A percentile compares a stretch with the other conserved stretches of the same genome.
Evolutionary conservation across 495 filamentous ascomycete genomes (phyloP).

Genomic region (Clavariopsis aquatica): DNA sequence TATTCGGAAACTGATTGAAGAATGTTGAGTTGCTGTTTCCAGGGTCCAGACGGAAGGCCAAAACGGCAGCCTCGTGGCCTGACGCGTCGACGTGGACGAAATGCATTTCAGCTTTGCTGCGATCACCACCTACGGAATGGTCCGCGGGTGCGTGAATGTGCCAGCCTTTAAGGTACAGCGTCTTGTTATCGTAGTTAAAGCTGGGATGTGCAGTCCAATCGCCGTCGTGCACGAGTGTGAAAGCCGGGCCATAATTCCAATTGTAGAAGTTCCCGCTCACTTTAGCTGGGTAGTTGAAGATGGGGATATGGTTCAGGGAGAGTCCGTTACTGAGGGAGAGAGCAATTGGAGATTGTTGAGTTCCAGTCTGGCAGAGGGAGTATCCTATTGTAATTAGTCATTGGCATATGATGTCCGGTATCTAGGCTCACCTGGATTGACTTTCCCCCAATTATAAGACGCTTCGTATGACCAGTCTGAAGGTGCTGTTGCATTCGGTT

Average conservation of each 20-base stretch:
- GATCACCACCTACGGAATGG: conserved; percentile 39
- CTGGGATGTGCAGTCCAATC: conserved; percentile 28
- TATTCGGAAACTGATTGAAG: conserved; percentile 36
- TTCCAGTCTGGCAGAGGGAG: conserved; percentile 42
- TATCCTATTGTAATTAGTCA: conserved; percentile 26
- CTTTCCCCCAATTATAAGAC: conserved; percentile 24
- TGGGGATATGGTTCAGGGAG: conserved; percentile 33
- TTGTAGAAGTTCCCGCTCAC: conserved; percentile 40
- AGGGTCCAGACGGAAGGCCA: conserved; percentile 42
- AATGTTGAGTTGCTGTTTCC: conserved; percentile 37
- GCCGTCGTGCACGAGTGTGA: conserved; percentile 27
- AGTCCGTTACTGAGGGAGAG: conserved; percentile 38
- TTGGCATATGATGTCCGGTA: not conserved
- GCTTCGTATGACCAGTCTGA: conserved; percentile 29
- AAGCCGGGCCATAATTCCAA: conserved; percentile 44
- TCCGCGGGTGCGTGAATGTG: conserved; percentile 44
- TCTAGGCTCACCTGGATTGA: conserved; percentile 3
- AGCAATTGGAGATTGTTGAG: conserved; percentile 40
- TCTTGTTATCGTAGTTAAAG: conserved; percentile 39
- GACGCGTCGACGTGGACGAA: conserved; percentile 40
- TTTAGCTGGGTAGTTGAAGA: conserved; percentile 22
- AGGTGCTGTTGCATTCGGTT: not conserved
- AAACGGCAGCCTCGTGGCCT: conserved; percentile 37
- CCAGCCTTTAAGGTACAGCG: conserved; percentile 43
- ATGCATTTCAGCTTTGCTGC: conserved; percentile 41